These are phyloP conservation scores for Thermochaetoides thermophila DNA, from an alignment of 495 filamentous ascomycete genomes.

Conservation along the genomic window DNA sequence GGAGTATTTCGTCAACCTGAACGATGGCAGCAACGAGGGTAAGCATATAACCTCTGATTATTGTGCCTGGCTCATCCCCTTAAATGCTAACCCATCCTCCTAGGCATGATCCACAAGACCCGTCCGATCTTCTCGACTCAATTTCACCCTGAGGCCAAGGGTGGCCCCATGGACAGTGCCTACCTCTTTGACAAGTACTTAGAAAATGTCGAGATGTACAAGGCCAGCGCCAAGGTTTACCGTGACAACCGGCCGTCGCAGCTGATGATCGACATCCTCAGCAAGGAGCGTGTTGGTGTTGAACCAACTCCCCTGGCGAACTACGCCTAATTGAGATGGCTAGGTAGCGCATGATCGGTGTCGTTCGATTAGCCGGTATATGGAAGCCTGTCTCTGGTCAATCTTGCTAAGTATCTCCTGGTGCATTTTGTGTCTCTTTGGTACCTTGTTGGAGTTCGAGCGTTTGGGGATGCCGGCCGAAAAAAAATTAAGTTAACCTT, in stretches of 20 bases:
- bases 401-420: too few species aligned
- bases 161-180: conserved; percentile 81
- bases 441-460: too few species aligned
- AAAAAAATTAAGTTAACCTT: too few species aligned
- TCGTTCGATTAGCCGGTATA: too few species aligned
- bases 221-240: conserved; percentile 55
- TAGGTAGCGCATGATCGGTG: background rate
- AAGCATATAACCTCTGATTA: too few species aligned
- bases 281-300: conserved; percentile 88
- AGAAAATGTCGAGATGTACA: conserved; percentile 75
- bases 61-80: too few species aligned
- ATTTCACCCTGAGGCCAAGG: conserved; percentile 97
- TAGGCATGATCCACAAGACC: conserved; percentile 86
- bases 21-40: conserved; percentile 91
- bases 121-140: conserved; percentile 96
- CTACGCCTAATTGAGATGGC: conserved; percentile 22
- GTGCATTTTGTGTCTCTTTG: too few species aligned
- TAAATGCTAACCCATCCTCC: too few species aligned
- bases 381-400: too few species aligned
- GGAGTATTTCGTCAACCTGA: conserved; percentile 95
- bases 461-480: too few species aligned
- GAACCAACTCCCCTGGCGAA: conserved; percentile 43
- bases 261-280: conserved; percentile 76
- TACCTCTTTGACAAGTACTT: conserved; percentile 96
- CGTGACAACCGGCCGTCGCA: conserved; percentile 73